Evolutionary conservation across 352 stramenopile species (phyloP).

Genomic region (Phytophthora pseudosyringae): DNA sequence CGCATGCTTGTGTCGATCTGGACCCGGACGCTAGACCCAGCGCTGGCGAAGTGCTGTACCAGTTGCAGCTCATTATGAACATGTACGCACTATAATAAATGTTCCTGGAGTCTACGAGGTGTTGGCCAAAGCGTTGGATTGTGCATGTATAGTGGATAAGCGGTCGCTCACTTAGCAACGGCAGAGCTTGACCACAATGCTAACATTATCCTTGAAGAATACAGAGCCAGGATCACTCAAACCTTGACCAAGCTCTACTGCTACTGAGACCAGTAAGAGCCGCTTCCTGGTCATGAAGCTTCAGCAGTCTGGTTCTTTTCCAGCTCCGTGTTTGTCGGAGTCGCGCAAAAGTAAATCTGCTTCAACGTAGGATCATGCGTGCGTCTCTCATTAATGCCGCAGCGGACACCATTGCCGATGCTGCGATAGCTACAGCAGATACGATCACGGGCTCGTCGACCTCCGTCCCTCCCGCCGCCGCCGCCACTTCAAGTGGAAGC

Average conservation of each 20-base stretch:
- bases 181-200: not conserved
- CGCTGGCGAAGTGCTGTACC: slow-evolving; percentile 43
- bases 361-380: slow-evolving; percentile 2
- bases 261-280: slow-evolving; percentile 24
- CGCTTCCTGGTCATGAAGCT: not conserved
- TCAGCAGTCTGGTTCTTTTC: not conserved
- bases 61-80: slow-evolving; percentile 46
- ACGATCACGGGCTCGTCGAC: slow-evolving; percentile 8
- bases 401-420: slow-evolving; percentile 10
- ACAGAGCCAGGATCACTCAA: not conserved
- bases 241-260: not conserved
- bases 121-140: not conserved
- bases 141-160: not conserved
- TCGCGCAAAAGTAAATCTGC: not conserved
- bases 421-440: slow-evolving; percentile 9
- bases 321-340: too few relatives aligned
- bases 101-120: not conserved
- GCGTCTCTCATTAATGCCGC: slow-evolving; percentile 13
- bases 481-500: slow-evolving; percentile 10
- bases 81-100: slow-evolving; percentile 30
- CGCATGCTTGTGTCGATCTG: slow-evolving; percentile 40
- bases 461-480: not conserved
- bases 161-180: slow-evolving; percentile 2
- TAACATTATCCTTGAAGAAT: not conserved
- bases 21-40: slow-evolving; percentile 42